phyloP scores from a whole-genome alignment of 345 rosid genomes.

The Balakata baccata region DNA sequence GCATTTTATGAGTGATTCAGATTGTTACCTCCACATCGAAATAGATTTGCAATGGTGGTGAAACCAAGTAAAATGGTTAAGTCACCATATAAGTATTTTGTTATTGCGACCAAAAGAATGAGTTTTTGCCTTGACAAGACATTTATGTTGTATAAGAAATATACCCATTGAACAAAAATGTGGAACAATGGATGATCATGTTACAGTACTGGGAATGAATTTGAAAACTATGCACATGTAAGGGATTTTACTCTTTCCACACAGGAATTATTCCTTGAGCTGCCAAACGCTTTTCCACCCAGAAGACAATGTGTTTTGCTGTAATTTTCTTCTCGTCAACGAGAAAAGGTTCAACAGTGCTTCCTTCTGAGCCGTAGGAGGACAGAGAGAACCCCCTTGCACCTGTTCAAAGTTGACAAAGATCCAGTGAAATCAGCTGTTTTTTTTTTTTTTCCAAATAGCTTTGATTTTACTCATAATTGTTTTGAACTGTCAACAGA shows the following conservation, averaged over 20 bases:
- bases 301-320: slow-evolving; percentile 67
- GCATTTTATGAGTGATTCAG: background rate
- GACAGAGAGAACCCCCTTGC: slow-evolving; percentile 79
- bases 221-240: background rate
- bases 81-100: background rate
- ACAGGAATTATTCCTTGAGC: slow-evolving; percentile 93
- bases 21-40: background rate
- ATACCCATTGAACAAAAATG: slow-evolving; percentile 5
- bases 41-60: background rate
- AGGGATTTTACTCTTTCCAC: slow-evolving; percentile 46
- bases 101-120: background rate
- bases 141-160: background rate
- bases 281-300: slow-evolving; percentile 93
- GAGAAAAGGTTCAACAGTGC: slow-evolving; percentile 94
- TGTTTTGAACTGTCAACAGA: background rate
- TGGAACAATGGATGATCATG: background rate
- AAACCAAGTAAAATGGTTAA: background rate
- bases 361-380: slow-evolving; percentile 65
- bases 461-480: background rate
- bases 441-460: background rate
- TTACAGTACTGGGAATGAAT: slow-evolving; percentile 18
- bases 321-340: slow-evolving; percentile 88
- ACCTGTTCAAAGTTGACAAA: slow-evolving; percentile 38
- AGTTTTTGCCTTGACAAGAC: background rate
- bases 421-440: background rate